phyloP scores from a whole-genome alignment of 2,329 filamentous ascomycete species.

The Hypoxylon sp. region DNA sequence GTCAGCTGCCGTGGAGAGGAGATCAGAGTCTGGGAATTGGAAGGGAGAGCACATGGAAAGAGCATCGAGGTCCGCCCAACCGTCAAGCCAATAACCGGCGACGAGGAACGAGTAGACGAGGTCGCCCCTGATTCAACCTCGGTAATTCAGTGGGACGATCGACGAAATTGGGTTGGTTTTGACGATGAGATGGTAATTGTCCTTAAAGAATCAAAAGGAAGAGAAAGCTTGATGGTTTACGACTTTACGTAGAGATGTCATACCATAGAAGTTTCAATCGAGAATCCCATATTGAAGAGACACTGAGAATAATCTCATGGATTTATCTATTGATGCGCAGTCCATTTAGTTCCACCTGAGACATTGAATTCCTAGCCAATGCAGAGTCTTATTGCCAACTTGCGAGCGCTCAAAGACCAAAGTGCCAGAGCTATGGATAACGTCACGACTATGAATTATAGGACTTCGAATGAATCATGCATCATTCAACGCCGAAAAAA shows the following conservation, averaged over 20 bases:
- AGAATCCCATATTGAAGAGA: too few species aligned
- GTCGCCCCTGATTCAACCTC: neutral
- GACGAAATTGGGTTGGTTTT: slow-evolving; percentile 81
- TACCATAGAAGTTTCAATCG: neutral
- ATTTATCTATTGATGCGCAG: too few species aligned
- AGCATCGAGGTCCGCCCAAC: slow-evolving; percentile 66
- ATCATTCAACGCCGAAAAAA: too few species aligned
- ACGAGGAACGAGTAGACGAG: slow-evolving; percentile 29
- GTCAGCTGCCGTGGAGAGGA: slow-evolving; percentile 84
- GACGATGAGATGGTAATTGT: slow-evolving; percentile 94
- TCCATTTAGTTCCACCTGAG: too few species aligned
- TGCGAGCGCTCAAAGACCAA: too few species aligned
- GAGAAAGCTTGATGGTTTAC: slow-evolving; percentile 83
- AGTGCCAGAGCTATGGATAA: neutral
- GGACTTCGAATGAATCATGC: neutral
- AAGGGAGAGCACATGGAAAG: slow-evolving; percentile 70
- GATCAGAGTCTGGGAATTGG: slow-evolving; percentile 89
- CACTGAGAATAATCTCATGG: too few species aligned
- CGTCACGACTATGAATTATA: neutral
- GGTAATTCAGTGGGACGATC: slow-evolving; percentile 57
- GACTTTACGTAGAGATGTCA: slow-evolving; percentile 79
- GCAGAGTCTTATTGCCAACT: too few species aligned
- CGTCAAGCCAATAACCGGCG: slow-evolving; percentile 44
- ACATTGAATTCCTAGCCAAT: neutral
- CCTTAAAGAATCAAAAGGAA: slow-evolving; percentile 77